Percentiles rank a stretch among this genome's conserved stretches.
Conservation (phyloP, 164 flowering plant genomes). For the Malania oleifera region DNA sequence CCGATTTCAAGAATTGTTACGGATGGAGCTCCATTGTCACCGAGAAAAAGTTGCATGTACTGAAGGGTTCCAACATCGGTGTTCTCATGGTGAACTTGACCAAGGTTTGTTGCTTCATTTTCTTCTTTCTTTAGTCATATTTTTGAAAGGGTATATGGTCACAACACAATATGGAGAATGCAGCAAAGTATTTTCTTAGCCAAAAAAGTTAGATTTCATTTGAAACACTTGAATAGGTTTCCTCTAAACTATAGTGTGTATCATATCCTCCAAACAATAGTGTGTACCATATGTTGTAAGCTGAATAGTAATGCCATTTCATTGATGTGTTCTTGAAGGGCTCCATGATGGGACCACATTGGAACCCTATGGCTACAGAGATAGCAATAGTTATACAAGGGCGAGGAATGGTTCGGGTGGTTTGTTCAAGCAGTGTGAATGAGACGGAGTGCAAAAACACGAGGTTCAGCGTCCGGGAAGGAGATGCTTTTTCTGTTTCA, state of each 20-base stretch:
- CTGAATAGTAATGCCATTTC: no score
- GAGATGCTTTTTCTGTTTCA: slow-evolving; percentile 68
- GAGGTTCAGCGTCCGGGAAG: slow-evolving; percentile 64
- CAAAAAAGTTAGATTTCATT: no score
- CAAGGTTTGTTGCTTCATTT: slow-evolving; percentile 32
- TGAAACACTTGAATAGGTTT: no score
- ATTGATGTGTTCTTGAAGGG: slow-evolving; percentile 46
- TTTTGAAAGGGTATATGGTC: no score
- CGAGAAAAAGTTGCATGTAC: slow-evolving; percentile 22
- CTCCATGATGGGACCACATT: slow-evolving; percentile 94
- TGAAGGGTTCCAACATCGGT: slow-evolving; percentile 49
- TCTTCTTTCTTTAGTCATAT: not conserved
- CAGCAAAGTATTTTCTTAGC: no score
- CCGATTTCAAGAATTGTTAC: slow-evolving; percentile 60
- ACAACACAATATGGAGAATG: no score
- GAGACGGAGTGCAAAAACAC: slow-evolving; percentile 34
- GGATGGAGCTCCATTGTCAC: slow-evolving; percentile 73
- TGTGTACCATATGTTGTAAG: no score
- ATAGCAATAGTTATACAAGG: slow-evolving; percentile 61
- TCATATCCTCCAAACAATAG: no score
- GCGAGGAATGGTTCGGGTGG: slow-evolving; percentile 62
- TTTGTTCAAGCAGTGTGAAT: slow-evolving; percentile 37
- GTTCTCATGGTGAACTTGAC: slow-evolving; percentile 75
- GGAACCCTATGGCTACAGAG: slow-evolving; percentile 87
- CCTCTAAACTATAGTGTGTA: no score